Base-by-base conservation (phyloP, 306 rosid genomes). In the Rosa persica region DNA sequence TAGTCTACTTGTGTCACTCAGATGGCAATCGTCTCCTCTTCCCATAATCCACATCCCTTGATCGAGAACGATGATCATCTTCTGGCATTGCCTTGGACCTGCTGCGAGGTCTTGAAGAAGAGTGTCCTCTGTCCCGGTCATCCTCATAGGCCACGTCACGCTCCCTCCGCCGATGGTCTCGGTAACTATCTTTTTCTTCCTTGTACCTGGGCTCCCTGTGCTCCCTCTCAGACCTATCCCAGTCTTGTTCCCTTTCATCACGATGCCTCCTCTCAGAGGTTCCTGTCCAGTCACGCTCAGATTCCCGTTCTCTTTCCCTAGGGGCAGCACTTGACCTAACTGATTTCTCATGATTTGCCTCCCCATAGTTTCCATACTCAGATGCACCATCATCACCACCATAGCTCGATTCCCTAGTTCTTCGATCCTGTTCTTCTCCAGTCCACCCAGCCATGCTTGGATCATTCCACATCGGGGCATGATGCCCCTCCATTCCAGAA, bases 361-460 rank as follows among this genome's bases (percentile, higher is more conserved):
- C 90, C 38, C 83, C 88, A 57, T 84, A 87, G 69, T 64, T 64
- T 23, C 82, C 82, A 70, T 87, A 75, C 61, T 87, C 90, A 60
- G 88, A 84, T n/a, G 84, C 90, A 76, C 76, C 86, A 58, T 83
- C 87, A n/a, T 86, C 89, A 34, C 84, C 86, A 11, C 89, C 89
- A 71, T 86, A 86, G 72, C 89, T 86, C 2, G 89, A 83, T 67
- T 86, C 89, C 77, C 85, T 76, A 20, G 78, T 76, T 67, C 89
- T 83, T 48, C 85, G 74, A 74, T 80, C 87, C 9, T 81, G 82
- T 40, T 83, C 90, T 51, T 81, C 90, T 66, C 88, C 88, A 12
- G 66, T 81, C 89, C 89, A 86, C 55, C 82, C 88, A 62, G 84
- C 86, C 86, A 86, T 81, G 77, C 74, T 81, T 2, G 89, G 74